Evolutionary conservation across 257 asterid species (phyloP), one percentile per base, ranked within the genome.

Genomic region (Henckelia pumila): DNA sequence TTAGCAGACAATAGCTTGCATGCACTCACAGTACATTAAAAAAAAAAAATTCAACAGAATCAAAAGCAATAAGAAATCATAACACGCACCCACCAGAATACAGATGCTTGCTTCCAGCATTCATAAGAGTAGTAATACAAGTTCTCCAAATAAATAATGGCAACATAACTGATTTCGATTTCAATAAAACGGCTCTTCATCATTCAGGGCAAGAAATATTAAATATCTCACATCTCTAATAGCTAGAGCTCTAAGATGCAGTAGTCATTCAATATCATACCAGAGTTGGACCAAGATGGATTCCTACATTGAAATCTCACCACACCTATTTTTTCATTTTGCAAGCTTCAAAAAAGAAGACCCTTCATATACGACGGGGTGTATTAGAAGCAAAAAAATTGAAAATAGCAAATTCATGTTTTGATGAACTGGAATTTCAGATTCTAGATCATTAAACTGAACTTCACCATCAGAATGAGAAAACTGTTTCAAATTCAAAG

Each of bases 21-120:
- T 26, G 50, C 55, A 67, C 56, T 63, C 73, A 57, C 61, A 37
- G 30, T 72, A 61, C 62, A 68, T 64, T n/a, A n/a, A n/a, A 63
- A 71, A 70, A 69, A 57, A 22, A 23, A 50, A 30, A 47, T 7
- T 67, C 75, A 64, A 61, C 64, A 24, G 53, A 33, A 61, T 61
- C 59, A 62, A 0, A 61, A n/a, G 49, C 49, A 29, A 61, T 29
- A 30, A 9, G 64, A n/a, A 56, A 63, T 52, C 52, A 61, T 59
- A 55, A 22, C 17, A 50, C 26, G 30, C 24, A 53, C 7, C 32
- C 16, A 64, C 35, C 65, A 63, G 67, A 59, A 68, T 35, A 67
- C 24, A 56, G 44, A 68, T 65, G 56, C 58, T 52, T 67, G 19
- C 7, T 44, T 44, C 7, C 19, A 44, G 52, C n/a, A 0, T 44